Conservation (phyloP, 2,329 filamentous ascomycete genomes). For the Ramularia endophylla region DNA sequence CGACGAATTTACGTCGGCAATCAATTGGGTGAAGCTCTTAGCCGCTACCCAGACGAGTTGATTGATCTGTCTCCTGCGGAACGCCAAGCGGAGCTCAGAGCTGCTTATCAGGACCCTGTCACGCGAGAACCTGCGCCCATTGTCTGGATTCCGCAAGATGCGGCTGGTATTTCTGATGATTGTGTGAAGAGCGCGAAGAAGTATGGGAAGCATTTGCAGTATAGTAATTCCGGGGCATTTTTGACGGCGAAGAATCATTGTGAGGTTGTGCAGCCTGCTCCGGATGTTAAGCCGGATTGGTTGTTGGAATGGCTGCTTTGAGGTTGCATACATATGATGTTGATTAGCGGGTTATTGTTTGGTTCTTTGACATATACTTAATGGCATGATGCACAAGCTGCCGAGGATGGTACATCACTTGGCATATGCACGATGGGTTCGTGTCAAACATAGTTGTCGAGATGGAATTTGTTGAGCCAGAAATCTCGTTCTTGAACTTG, state of each 20-base stretch:
- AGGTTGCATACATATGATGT: background rate
- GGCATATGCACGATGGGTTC: too few relatives aligned
- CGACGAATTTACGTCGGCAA: slow-evolving; percentile 52
- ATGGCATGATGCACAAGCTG: too few relatives aligned
- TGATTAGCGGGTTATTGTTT: too few relatives aligned
- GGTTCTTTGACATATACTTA: too few relatives aligned
- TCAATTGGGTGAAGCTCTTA: slow-evolving; percentile 63
- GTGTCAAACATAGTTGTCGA: too few relatives aligned
- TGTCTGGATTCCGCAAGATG: slow-evolving; percentile 86
- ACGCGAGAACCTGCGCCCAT: slow-evolving; percentile 74
- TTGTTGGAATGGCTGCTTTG: slow-evolving; percentile 8
- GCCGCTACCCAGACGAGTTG: slow-evolving; percentile 79
- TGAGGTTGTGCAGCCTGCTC: slow-evolving; percentile 7
- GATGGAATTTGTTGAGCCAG: too few relatives aligned
- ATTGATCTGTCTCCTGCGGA: slow-evolving; percentile 87
- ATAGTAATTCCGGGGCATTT: slow-evolving; percentile 7
- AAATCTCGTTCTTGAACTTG: too few relatives aligned
- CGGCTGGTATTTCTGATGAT: slow-evolving; percentile 81
- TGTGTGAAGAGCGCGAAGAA: slow-evolving; percentile 70
- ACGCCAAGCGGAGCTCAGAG: slow-evolving; percentile 71
- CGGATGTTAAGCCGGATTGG: slow-evolving; percentile 8
- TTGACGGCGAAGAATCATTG: slow-evolving; percentile 6
- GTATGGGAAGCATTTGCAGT: slow-evolving; percentile 4
- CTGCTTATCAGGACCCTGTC: slow-evolving; percentile 83
- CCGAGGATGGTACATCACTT: too few relatives aligned